Evolutionary conservation across 352 stramenopile genomes (phyloP), one percentile per base, ranked within the genome.

Genomic region (Globisporangium spiculum): DNA sequence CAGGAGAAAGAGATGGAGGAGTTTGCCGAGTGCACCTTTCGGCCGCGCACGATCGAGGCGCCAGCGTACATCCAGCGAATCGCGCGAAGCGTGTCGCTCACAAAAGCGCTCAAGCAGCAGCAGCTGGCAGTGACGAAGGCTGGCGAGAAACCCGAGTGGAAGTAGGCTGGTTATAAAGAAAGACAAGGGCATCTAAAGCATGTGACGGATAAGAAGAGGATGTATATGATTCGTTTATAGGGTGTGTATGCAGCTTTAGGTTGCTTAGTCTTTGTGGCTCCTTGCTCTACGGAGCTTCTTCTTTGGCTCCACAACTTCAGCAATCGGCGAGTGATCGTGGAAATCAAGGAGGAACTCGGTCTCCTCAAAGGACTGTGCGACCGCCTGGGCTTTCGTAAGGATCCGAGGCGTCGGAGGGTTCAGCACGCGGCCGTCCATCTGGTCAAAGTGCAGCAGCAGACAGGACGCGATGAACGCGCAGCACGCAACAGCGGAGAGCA

Each of bases 11-110:
- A 94, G 68, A 76, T 92, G 56, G 79, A 89, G 24, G 83, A 96
- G 66, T 93, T 96, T 57, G 78, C 83, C 27, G 84, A 94, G 67
- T 94, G 88, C 71, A 94, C 88, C 0, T 96, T 94, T 73, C 91
- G 93, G 54, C 87, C 87, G 9, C 80, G 83, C 16, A 96, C 85
- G 52, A 96, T 94, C 57, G 80, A 94, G 55, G 86, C 86, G 1
- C 88, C 88, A 14, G 80, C 77, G n/a, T 96, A 94, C 63, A 84
- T 94, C 27, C 80, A 94, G 54, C 85, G 85, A 38, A 96, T 94
- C n/a, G 88, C 88, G 6, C 75, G 84, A 24, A 93, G 83, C 50
- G 81, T 94, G 26, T 83, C 81, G 26, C 67, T 94, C 10, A 89
- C 82, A 1, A 94, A 93, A 52, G 78, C 81, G 9, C 65, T 92